These are phyloP conservation scores for Trichoderma guizhouense DNA, from an alignment of 2,329 filamentous ascomycete species.

Conservation along the genomic window DNA sequence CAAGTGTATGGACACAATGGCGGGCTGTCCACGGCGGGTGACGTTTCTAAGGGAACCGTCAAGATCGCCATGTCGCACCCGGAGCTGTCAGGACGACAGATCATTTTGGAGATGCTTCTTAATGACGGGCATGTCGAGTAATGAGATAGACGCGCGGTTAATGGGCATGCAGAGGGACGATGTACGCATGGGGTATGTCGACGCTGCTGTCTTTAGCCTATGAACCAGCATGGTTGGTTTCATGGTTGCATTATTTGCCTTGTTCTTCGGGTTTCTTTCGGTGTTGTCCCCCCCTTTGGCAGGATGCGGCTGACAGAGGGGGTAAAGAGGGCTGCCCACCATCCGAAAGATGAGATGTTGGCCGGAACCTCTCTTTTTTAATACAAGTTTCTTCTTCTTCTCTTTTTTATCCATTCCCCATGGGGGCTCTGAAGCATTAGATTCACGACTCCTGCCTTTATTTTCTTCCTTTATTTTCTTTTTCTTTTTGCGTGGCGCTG, in stretches of 20 bases:
- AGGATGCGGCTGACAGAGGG: neutral
- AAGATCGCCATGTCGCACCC: conserved; percentile 97
- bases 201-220: neutral
- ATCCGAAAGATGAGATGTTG: neutral
- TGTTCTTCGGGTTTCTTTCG: neutral
- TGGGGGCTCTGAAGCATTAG: neutral
- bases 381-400: neutral
- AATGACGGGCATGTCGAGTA: conserved; percentile 73
- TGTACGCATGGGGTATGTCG: neutral
- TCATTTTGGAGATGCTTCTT: conserved; percentile 86
- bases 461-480: neutral
- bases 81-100: conserved; percentile 75
- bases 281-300: neutral
- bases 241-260: neutral
- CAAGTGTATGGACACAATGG: conserved; percentile 35
- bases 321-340: neutral
- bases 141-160: neutral
- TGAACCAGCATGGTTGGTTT: neutral
- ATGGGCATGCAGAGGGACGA: neutral
- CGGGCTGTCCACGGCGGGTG: conserved; percentile 35
- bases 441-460: neutral
- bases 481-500: neutral
- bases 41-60: conserved; percentile 67
- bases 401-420: neutral
- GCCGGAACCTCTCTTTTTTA: neutral